Conservation (phyloP, 495 filamentous ascomycete species). For the Monascus purpureus region DNA sequence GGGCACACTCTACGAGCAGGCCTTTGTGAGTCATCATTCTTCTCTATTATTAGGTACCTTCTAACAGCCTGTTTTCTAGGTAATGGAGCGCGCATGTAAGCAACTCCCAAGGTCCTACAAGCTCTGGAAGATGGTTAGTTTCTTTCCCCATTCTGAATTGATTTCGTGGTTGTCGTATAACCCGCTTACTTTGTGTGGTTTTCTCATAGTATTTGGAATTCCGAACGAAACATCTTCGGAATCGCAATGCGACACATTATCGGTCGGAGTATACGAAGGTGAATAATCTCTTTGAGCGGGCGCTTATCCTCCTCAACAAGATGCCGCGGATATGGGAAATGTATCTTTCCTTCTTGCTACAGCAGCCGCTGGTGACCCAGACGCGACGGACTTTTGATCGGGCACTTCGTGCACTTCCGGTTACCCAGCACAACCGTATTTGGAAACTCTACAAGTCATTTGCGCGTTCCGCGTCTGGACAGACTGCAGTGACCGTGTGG, state of each 20-base stretch:
- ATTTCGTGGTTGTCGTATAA: neutral
- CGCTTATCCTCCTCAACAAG: conserved; percentile 90
- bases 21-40: conserved; percentile 47
- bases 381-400: conserved; percentile 89
- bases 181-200: too few relatives aligned
- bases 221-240: conserved; percentile 65
- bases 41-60: neutral
- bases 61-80: conserved; percentile 11
- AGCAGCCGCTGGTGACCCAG: conserved; percentile 83
- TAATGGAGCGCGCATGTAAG: conserved; percentile 78
- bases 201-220: conserved; percentile 80
- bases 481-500: conserved; percentile 89
- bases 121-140: conserved; percentile 85
- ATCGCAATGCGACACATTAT: conserved; percentile 72
- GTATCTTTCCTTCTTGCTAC: conserved; percentile 82
- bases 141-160: conserved; percentile 1
- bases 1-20: conserved; percentile 78
- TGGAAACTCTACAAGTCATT: conserved; percentile 90
- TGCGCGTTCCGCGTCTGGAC: conserved; percentile 81
- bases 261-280: conserved; percentile 79
- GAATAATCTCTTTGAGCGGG: conserved; percentile 88
- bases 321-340: conserved; percentile 99
- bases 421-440: conserved; percentile 94
- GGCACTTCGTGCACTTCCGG: conserved; percentile 82
- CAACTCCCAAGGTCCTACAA: conserved; percentile 92